phyloP scores from a whole-genome alignment of 306 rosid species.

The Prunus salicina region DNA sequence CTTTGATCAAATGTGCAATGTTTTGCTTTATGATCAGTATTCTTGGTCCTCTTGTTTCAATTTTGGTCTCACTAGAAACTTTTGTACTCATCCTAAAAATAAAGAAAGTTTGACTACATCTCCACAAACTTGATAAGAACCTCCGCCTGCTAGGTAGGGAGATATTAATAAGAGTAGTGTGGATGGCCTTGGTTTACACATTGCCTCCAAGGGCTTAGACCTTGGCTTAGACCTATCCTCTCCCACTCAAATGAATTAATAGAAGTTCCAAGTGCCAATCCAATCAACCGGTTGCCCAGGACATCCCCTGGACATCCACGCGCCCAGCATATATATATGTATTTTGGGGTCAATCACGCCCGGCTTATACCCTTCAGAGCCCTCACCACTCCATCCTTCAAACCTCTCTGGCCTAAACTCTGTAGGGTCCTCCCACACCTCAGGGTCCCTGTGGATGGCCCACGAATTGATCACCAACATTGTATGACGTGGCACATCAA shows the following conservation, averaged over 20 bases:
- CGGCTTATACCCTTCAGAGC: not conserved
- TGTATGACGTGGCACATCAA: constrained; percentile 17
- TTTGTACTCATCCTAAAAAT: too few relatives aligned
- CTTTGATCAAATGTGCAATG: not conserved
- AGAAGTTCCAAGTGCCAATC: constrained; percentile 25
- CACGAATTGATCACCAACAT: constrained; percentile 31
- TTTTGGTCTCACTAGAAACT: too few relatives aligned
- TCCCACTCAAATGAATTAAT: constrained; percentile 33
- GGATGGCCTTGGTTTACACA: not conserved
- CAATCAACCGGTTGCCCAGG: constrained; percentile 26
- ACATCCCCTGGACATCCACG: constrained; percentile 49
- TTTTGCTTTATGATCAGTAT: not conserved
- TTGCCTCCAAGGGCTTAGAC: constrained; percentile 3
- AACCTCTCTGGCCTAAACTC: constrained; percentile 33
- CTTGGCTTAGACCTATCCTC: constrained; percentile 8
- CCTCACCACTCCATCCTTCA: not conserved
- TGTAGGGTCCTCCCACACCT: constrained; percentile 26
- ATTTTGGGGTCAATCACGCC: too few relatives aligned
- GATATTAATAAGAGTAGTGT: too few relatives aligned
- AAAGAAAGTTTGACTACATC: too few relatives aligned
- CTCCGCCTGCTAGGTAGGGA: too few relatives aligned
- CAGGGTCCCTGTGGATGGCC: constrained; percentile 33
- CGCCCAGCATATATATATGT: not conserved
- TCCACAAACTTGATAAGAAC: too few relatives aligned
- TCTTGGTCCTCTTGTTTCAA: not conserved